Conservation (phyloP, 257 asterid species). For the Nemophila menziesii region DNA sequence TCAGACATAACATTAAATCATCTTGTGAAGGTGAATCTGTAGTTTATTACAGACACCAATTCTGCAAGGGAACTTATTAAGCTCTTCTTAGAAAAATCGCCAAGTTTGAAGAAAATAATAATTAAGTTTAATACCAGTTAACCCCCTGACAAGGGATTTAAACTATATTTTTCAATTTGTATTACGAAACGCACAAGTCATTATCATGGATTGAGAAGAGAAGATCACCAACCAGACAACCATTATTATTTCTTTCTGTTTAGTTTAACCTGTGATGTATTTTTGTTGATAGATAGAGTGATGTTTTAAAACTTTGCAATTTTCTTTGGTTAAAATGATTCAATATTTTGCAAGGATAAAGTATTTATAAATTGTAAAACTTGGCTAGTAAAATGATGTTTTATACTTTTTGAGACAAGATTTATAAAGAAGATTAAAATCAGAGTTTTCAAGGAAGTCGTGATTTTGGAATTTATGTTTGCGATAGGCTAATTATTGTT, state of each 20-base stretch:
- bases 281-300: not conserved
- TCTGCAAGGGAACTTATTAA: slow-evolving; percentile 6
- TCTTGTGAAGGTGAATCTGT: slow-evolving; percentile 11
- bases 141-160: not conserved
- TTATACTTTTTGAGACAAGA: too few species aligned
- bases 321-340: too few species aligned
- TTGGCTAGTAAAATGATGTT: too few species aligned
- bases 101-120: slow-evolving; percentile 9
- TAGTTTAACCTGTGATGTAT: too few species aligned
- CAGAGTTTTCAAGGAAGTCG: too few species aligned
- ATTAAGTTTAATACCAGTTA: not conserved
- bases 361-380: too few species aligned
- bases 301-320: too few species aligned
- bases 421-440: too few species aligned
- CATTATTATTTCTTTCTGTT: too few species aligned
- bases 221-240: not conserved
- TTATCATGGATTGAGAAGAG: slow-evolving; percentile 2
- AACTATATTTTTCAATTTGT: not conserved
- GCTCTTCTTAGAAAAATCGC: slow-evolving; percentile 10
- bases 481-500: too few species aligned
- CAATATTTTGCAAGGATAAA: too few species aligned
- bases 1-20: slow-evolving; percentile 3
- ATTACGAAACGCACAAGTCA: slow-evolving; percentile 9
- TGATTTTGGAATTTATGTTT: too few species aligned
- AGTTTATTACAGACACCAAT: not conserved